Percentiles rank a stretch among this genome's conserved stretches.
Evolutionary conservation across 2,329 filamentous ascomycete species (phyloP).

Genomic region (Fusarium goolgardi): DNA sequence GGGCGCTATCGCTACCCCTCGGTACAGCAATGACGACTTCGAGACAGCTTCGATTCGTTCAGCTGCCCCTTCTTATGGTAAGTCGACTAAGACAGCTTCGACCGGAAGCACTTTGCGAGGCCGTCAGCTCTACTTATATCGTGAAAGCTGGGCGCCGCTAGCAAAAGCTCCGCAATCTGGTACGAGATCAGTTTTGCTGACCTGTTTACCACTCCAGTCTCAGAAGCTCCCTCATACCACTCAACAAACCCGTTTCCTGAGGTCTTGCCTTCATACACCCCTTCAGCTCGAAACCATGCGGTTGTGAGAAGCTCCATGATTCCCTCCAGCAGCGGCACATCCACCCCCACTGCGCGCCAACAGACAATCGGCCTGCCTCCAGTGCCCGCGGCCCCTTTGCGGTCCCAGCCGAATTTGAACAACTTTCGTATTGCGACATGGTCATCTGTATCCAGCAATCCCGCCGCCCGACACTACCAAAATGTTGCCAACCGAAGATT

Average conservation of each 20-base stretch:
- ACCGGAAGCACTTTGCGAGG: conserved; percentile 6
- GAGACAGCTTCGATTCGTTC: conserved; percentile 76
- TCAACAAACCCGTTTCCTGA: conserved; percentile 63
- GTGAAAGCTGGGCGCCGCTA: conserved; percentile 7
- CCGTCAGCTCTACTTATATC: conserved; percentile 17
- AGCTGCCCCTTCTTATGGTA: conserved; percentile 74
- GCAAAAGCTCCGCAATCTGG: conserved; percentile 18
- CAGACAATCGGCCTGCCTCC: conserved; percentile 62
- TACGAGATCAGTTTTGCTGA: conserved; percentile 41
- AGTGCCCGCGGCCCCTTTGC: conserved; percentile 56
- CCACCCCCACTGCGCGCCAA: conserved; percentile 46
- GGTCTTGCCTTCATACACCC: conserved; percentile 64
- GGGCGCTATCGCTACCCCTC: conserved; percentile 48
- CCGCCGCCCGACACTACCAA: conserved; percentile 70
- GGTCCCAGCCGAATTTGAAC: conserved; percentile 58
- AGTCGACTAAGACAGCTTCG: conserved; percentile 47
- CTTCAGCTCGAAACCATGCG: conserved; percentile 43
- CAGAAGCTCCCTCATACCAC: conserved; percentile 73
- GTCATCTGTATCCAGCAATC: conserved; percentile 67
- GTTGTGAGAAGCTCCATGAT: conserved; percentile 36
- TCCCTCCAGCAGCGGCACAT: conserved; percentile 41
- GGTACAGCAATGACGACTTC: conserved; percentile 65
- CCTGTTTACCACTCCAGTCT: conserved; percentile 57
- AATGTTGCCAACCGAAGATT: conserved; percentile 73
- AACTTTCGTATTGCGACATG: conserved; percentile 70